Conservation (phyloP, 1,284 basidiomycete genomes). For the Ganoderma lucidum region DNA sequence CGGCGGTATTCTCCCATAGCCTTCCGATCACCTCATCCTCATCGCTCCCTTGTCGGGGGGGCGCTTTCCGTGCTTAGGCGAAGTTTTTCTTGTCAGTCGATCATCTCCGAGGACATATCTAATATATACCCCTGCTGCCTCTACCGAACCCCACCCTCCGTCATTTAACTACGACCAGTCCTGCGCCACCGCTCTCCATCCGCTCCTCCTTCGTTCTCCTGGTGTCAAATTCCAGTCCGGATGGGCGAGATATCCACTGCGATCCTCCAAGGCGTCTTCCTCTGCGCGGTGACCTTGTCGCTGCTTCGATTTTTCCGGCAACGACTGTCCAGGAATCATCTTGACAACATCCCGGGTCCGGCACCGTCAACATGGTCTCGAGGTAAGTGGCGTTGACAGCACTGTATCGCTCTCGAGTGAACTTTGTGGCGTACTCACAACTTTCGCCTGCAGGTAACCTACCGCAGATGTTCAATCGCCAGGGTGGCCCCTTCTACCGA, state of each 20-base stretch:
- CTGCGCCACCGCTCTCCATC: conserved; percentile 15
- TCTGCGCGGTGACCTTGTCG: conserved; percentile 29
- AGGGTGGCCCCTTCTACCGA: conserved; percentile 29
- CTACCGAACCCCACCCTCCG: conserved; percentile 18
- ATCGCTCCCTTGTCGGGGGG: conserved; percentile 14
- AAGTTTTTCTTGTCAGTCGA: conserved; percentile 20
- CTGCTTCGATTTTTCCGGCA: conserved; percentile 29
- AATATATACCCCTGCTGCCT: conserved; percentile 22
- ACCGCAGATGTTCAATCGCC: conserved; percentile 29
- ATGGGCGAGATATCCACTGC: conserved; percentile 25
- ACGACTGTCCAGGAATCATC: conserved; percentile 23
- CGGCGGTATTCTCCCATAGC: conserved; percentile 18
- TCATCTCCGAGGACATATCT: conserved; percentile 34
- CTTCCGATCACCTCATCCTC: conserved; percentile 24
- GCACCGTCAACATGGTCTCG: conserved; percentile 30
- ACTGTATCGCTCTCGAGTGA: background rate
- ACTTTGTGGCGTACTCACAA: background rate
- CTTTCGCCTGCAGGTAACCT: conserved; percentile 28
- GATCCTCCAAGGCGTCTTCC: conserved; percentile 26
- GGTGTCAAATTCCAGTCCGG: conserved; percentile 22
- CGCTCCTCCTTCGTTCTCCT: conserved; percentile 24
- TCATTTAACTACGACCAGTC: conserved; percentile 22
- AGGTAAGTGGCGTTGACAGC: conserved; percentile 20
- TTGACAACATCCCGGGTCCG: conserved; percentile 36
- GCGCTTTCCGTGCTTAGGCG: conserved; percentile 20